These are phyloP conservation scores for Neurospora discreta DNA, from an alignment of 495 filamentous ascomycete genomes.

Conservation along the genomic window DNA sequence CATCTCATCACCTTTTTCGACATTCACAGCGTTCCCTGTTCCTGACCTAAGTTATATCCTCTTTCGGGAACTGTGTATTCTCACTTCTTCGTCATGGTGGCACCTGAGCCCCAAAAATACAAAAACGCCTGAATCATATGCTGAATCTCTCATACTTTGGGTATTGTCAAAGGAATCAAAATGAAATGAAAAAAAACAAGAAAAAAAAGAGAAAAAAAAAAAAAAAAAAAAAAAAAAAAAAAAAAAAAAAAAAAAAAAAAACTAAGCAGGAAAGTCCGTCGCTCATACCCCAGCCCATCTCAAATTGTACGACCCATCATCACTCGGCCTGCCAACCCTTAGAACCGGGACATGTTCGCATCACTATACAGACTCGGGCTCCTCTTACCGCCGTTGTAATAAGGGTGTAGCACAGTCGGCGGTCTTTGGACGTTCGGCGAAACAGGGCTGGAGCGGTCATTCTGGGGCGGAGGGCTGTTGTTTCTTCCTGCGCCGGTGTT, in stretches of 20 bases:
- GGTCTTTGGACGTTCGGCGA: constrained; percentile 38
- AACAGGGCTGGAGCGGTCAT: constrained; percentile 37
- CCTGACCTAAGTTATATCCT: not conserved
- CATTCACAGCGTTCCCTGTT: not conserved
- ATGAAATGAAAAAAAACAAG: not conserved
- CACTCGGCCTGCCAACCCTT: not conserved
- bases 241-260: not conserved
- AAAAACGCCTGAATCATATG: not conserved
- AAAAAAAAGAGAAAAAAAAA: not conserved
- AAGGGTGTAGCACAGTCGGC: constrained; percentile 39
- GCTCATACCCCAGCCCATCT: not conserved
- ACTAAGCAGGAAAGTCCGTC: not conserved
- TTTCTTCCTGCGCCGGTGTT: not conserved
- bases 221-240: not conserved
- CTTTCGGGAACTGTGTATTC: not conserved
- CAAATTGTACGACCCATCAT: not conserved
- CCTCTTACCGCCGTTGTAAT: constrained; percentile 16
- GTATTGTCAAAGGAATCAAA: not conserved
- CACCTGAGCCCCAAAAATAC: not conserved
- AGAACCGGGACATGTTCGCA: constrained; percentile 30
- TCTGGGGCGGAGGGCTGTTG: constrained; percentile 6
- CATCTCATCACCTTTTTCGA: not conserved
- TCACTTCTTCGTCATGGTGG: not conserved
- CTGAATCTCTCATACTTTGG: not conserved
- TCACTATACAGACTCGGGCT: constrained; percentile 31